These are phyloP conservation scores for Litsea cubeba DNA, from an alignment of 164 flowering plant species.

Conservation along the genomic window DNA sequence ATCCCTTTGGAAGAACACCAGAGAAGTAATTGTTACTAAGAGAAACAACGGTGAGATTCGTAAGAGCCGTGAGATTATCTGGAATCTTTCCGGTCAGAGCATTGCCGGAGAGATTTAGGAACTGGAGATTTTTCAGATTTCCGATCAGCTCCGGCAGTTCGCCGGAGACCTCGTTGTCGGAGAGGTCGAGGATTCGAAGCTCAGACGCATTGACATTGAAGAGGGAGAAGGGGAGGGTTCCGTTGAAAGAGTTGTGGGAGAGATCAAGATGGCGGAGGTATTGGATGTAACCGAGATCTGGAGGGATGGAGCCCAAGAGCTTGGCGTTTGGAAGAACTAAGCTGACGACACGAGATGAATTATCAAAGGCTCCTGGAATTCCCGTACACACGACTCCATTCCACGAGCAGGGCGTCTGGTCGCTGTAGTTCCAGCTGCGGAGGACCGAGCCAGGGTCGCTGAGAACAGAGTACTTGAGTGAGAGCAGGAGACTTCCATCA, in stretches of 20 bases:
- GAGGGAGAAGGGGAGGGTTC: conserved; percentile 51
- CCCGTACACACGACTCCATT: conserved; percentile 53
- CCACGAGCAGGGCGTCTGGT: conserved; percentile 81
- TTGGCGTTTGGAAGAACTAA: conserved; percentile 54
- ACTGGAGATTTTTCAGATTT: conserved; percentile 35
- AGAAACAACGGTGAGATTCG: conserved; percentile 50
- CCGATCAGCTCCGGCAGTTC: conserved; percentile 40
- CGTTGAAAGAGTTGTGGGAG: conserved; percentile 77
- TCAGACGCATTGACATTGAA: conserved; percentile 40
- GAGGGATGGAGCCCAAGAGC: conserved; percentile 63
- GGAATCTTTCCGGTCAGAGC: conserved; percentile 72
- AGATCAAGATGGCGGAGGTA: conserved; percentile 63
- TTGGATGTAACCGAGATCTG: conserved; percentile 49
- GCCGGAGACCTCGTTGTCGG: conserved; percentile 70
- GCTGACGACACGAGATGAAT: conserved; percentile 47
- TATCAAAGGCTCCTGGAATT: conserved; percentile 6
- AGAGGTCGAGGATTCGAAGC: conserved; percentile 53
- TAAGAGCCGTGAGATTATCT: conserved; percentile 27
- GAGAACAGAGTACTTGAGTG: conserved; percentile 63
- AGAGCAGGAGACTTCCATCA: conserved; percentile 65
- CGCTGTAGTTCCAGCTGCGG: conserved; percentile 52
- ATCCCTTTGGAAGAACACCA: conserved; percentile 49
- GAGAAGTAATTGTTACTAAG: conserved; percentile 53
- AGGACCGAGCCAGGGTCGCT: conserved; percentile 56
- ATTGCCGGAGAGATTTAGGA: conserved; percentile 75